Evolutionary conservation across 1,139 yeast genomes (phyloP), one percentile per base, ranked within the genome.

Genomic region (Geotrichum australiense): DNA sequence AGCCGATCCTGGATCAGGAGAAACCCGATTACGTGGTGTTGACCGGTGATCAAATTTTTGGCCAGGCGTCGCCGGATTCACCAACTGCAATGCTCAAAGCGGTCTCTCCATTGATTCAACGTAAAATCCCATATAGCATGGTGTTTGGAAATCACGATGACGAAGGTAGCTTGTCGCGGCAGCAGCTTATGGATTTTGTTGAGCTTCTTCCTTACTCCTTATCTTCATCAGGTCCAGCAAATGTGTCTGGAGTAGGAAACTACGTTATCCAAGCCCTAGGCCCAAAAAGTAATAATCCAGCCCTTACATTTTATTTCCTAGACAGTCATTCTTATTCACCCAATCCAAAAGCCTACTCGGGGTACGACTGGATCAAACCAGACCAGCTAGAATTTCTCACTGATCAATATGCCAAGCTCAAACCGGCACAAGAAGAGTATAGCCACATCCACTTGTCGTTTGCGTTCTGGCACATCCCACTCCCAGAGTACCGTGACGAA

Each of bases 401-500:
- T 50, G 54, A 62, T n/a, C 63, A 70, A 48, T 62, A 69, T 45
- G 62, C 61, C 18, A 47, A 56, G 21, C 46, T 69, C 39, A 55
- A 61, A 50, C 55, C 60, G 12, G 50, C 57, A 15, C 62, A 65
- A 29, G 55, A 59, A 1, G 55, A 65, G 18, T 68, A 68, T 54
- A 48, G 72, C n/a, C 62, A 61, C 35, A 61, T 62, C 24, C 82
- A 73, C 43, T 54, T 84, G 50, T 72, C 87, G 14, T 78, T 91
- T 87, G 95, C 94, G 0, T 89, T 89, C 55, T 81, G 87, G 70
- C 97, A 91, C 58, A 87, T 91, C 30, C 98, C 98, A 0, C 53
- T 87, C 15, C 93, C 95, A 0, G 96, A 89, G 59, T 87, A 76
- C 58, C 65, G 76, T 43, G 71, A 79, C 42, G 47, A 57, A 16